These are phyloP conservation scores for Taphrina populina DNA, from an alignment of 1,139 yeast species.

Conservation along the genomic window DNA sequence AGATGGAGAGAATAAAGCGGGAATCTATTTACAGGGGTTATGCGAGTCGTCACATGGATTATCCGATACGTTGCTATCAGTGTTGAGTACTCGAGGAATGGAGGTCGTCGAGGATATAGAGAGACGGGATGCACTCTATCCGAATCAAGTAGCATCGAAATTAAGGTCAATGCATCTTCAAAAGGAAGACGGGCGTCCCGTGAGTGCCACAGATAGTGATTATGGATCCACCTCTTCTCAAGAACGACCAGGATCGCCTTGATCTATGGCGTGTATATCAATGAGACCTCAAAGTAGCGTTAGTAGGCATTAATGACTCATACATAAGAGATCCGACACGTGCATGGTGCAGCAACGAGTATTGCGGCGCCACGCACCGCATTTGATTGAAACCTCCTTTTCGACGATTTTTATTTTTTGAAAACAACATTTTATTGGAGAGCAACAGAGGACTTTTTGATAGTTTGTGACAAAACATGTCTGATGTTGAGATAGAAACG, in stretches of 20 bases:
- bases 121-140: constrained; percentile 1
- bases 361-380: too few species aligned
- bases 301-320: too few species aligned
- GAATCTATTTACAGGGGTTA: constrained; percentile 40
- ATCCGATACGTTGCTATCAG: constrained; percentile 40
- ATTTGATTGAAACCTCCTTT: too few species aligned
- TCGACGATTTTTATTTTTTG: too few species aligned
- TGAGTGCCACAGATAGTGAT: constrained; percentile 8
- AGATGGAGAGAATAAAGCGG: constrained; percentile 30
- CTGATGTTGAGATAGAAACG: not conserved
- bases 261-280: too few species aligned
- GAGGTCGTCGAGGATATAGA: constrained; percentile 38
- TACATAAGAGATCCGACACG: too few species aligned
- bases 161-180: too few species aligned
- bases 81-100: constrained; percentile 39
- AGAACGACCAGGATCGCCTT: not conserved
- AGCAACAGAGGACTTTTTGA: too few species aligned
- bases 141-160: too few species aligned
- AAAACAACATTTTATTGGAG: too few species aligned
- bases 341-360: too few species aligned
- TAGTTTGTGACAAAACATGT: constrained; percentile 7
- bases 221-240: constrained; percentile 7
- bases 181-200: not conserved
- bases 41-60: constrained; percentile 40
- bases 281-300: too few species aligned